Base-by-base conservation (phyloP, 176 grass and related monocot species). In the Alopecurus myosuroides region DNA sequence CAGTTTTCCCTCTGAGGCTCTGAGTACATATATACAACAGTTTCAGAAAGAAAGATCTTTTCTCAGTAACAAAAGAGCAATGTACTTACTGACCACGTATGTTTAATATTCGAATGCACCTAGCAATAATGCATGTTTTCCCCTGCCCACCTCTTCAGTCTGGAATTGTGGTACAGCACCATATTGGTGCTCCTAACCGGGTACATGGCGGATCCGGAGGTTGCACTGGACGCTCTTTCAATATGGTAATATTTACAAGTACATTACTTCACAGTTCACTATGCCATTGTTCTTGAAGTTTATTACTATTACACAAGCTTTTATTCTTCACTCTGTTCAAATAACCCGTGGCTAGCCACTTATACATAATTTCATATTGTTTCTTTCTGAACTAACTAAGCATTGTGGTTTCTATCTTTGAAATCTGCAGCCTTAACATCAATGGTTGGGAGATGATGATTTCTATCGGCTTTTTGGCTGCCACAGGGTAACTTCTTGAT, bases 391-490 rank as follows among this genome's bases (percentile, higher is more conserved):
- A 70, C 36, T 51, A 41, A 23, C 20, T 57, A 77, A 69, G n/a
- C 20, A 55, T 33, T 65, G 10, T 49, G 33, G 5, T 40, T 28
- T 80, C 17, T 74, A 41, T 46, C 9, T 74, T 12, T 53, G 56
- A 79, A 74, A 55, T 68, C 50, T 69, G 82, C 86, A 98, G 96
- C 89, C 74, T 98, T 26, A 98, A 95, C 18, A 98, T 96, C 81
- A 98, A 94, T 46, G 97, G 93, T n/a, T 98, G 93, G 97, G 91
- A 95, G 85, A 98, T 95, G 93, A 98, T 98, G 93, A 92, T 95
- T 10, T 90, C 93, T 20, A 29, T 98, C 0, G 96, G 93, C 23
- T 95, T 98, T 52, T 67, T 95, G 77, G 68, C 85, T 12, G 89
- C 93, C 37, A 89, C 83, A 40, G 96, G 96, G 95, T 98, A 93